These are phyloP conservation scores for Nicotiana rustica DNA, from an alignment of 305 asterid species.

Conservation along the genomic window DNA sequence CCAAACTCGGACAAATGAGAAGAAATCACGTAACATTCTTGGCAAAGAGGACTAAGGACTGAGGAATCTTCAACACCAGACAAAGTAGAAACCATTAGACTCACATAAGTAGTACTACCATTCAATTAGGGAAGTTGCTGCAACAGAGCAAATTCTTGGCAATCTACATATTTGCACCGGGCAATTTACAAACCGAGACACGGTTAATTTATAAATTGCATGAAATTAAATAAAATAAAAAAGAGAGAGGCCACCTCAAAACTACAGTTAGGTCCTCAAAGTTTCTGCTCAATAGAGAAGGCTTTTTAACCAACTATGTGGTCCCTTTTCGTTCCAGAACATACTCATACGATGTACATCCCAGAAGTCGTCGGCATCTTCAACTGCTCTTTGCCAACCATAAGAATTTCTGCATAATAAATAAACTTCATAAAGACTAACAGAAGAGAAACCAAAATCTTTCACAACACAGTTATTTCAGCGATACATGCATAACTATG, in stretches of 20 bases:
- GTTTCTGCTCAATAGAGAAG: slow-evolving; percentile 22
- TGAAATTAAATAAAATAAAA: background rate
- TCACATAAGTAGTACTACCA: background rate
- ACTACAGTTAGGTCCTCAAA: slow-evolving; percentile 31
- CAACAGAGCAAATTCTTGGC: background rate
- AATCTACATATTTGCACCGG: slow-evolving; percentile 31
- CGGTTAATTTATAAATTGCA: slow-evolving; percentile 30
- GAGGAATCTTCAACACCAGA: background rate
- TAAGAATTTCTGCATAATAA: slow-evolving; percentile 25
- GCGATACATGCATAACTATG: background rate
- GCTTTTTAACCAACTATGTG: slow-evolving; percentile 17
- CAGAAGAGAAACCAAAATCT: background rate
- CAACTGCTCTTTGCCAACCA: slow-evolving; percentile 19
- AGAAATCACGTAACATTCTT: too few relatives aligned
- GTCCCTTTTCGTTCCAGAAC: slow-evolving; percentile 21
- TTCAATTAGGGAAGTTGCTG: slow-evolving; percentile 28
- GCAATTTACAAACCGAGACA: slow-evolving; percentile 30
- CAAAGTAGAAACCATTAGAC: slow-evolving; percentile 17
- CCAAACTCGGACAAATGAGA: too few relatives aligned
- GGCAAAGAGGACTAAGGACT: background rate
- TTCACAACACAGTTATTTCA: too few relatives aligned
- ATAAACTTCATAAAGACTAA: background rate
- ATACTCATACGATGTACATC: slow-evolving; percentile 24
- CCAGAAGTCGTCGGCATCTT: slow-evolving; percentile 17
- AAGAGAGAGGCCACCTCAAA: slow-evolving; percentile 29